Conservation (phyloP, 495 filamentous ascomycete genomes). For the Penicillium turbatum region DNA sequence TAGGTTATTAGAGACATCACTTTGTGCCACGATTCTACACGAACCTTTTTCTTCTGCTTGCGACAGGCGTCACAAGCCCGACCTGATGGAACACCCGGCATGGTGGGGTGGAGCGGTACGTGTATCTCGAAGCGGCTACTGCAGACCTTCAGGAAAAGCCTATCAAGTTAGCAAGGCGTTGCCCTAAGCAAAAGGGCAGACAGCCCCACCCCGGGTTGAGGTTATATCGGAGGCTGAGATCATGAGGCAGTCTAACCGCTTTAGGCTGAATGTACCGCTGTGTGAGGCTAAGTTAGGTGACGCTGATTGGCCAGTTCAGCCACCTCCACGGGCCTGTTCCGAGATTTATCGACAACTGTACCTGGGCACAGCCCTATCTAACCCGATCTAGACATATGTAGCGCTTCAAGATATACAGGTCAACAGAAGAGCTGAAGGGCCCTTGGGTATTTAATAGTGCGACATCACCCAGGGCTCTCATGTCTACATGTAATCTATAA, state of each 20-base stretch:
- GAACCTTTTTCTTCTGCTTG: constrained; percentile 52
- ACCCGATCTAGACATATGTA: constrained; percentile 1
- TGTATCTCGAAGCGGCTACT: constrained; percentile 4
- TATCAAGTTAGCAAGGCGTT: background rate
- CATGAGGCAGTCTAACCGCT: constrained; percentile 10
- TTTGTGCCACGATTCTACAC: background rate
- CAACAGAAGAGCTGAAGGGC: no score
- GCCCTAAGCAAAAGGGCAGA: background rate
- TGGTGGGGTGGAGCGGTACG: constrained; percentile 15
- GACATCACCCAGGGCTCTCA: background rate
- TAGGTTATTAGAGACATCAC: background rate
- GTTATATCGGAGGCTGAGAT: background rate
- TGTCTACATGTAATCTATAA: background rate
- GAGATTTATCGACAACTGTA: background rate
- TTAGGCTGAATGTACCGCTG: constrained; percentile 18
- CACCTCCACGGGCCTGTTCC: background rate
- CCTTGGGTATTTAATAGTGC: background rate
- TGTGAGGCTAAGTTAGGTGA: background rate
- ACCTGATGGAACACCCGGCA: constrained; percentile 50
- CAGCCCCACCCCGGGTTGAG: background rate
- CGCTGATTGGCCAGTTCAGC: constrained; percentile 1
- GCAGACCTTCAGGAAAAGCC: background rate
- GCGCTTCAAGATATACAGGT: background rate
- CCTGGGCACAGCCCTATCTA: background rate
- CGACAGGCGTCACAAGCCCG: constrained; percentile 49